phyloP scores from a whole-genome alignment of 2,329 filamentous ascomycete genomes.

The Penicillium sp. region DNA sequence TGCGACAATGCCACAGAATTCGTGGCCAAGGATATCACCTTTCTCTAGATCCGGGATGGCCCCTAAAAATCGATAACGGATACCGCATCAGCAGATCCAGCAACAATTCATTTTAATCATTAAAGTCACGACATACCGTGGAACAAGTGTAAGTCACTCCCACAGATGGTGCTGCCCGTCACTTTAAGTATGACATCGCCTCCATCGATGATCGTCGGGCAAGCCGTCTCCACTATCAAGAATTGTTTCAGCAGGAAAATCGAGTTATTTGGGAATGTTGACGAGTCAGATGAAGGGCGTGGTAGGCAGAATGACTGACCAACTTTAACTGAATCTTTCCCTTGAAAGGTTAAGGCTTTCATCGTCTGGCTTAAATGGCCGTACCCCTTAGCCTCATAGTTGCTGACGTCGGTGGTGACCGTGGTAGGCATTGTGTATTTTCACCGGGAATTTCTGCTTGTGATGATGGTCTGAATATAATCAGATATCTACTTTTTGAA shows the following conservation, averaged over 20 bases:
- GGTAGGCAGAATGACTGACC: constrained; percentile 36
- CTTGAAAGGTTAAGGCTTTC: constrained; percentile 80
- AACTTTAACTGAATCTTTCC: constrained; percentile 75
- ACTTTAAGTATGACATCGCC: constrained; percentile 79
- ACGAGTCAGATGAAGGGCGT: too few relatives aligned
- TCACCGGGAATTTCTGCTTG: neutral
- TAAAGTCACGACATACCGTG: constrained; percentile 32
- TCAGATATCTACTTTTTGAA: neutral
- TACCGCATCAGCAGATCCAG: neutral
- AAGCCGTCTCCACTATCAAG: constrained; percentile 60
- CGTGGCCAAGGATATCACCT: constrained; percentile 67
- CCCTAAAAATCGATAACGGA: constrained; percentile 19
- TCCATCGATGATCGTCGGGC: constrained; percentile 71
- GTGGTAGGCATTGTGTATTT: constrained; percentile 41
- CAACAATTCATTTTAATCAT: neutral
- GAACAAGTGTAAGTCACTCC: constrained; percentile 58
- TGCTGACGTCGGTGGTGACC: constrained; percentile 68
- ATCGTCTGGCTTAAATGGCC: constrained; percentile 62
- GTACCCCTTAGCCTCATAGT: constrained; percentile 54
- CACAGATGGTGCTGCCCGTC: constrained; percentile 65
- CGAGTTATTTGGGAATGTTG: neutral
- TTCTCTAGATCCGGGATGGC: constrained; percentile 60
- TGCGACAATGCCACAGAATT: constrained; percentile 55
- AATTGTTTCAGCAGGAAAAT: neutral
- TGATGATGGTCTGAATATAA: neutral